Evolutionary conservation across 495 filamentous ascomycete genomes (phyloP).

Genomic region (Penicillium pancosmium): DNA sequence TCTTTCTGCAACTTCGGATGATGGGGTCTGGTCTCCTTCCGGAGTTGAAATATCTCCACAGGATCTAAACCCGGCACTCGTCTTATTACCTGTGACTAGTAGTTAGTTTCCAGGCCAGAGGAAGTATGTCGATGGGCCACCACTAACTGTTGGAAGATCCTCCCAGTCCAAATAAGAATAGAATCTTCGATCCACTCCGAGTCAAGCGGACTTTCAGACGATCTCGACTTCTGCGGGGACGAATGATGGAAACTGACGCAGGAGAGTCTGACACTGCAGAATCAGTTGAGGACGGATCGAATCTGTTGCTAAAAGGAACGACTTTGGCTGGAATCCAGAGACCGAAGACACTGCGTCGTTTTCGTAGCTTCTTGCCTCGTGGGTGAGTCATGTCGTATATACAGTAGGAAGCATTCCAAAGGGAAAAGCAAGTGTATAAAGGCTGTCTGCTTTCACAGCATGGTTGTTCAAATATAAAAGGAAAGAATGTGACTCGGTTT

Average conservation of each 20-base stretch:
- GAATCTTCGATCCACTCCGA: conserved; percentile 28
- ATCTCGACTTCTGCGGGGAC: conserved; percentile 4
- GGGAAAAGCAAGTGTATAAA: neutral
- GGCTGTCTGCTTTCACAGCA: conserved; percentile 6
- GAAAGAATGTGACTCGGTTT: neutral
- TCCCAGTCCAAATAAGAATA: conserved; percentile 28
- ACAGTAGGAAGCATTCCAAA: neutral
- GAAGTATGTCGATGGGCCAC: neutral
- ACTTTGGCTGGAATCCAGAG: conserved; percentile 27
- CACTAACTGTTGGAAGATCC: conserved; percentile 24
- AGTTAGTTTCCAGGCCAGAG: neutral
- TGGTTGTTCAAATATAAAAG: neutral
- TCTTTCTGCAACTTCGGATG: neutral
- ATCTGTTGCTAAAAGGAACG: conserved; percentile 14
- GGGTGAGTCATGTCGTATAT: conserved; percentile 24
- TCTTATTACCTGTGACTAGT: conserved; percentile 21
- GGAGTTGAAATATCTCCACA: conserved; percentile 6
- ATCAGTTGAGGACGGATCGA: conserved; percentile 16
- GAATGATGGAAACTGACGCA: conserved; percentile 21
- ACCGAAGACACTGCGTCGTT: conserved; percentile 26
- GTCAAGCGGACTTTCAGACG: conserved; percentile 23
- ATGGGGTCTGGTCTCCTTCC: conserved; percentile 1
- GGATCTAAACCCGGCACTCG: conserved; percentile 17
- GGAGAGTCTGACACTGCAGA: conserved; percentile 34
- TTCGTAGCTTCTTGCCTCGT: conserved; percentile 17